A percentile compares a stretch with the other conserved stretches of the same genome.
These are phyloP conservation scores for Penicillium sp. DNA, from an alignment of 2,329 filamentous ascomycete genomes.

Conservation along the genomic window DNA sequence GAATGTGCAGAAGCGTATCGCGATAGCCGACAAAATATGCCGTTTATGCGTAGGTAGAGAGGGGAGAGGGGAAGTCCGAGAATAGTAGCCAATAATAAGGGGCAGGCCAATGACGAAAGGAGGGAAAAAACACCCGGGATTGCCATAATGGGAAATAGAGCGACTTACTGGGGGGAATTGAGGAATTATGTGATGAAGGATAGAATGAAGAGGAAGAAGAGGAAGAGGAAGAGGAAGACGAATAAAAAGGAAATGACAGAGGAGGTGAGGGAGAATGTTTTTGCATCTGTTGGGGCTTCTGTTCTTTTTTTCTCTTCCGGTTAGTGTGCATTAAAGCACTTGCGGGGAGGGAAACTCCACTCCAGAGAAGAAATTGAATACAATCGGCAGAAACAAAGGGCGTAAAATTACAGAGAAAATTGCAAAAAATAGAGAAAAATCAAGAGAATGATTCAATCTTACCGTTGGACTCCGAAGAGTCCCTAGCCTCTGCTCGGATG, in stretches of 20 bases:
- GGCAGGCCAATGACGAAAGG: slow-evolving; percentile 11
- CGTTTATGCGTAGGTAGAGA: background rate
- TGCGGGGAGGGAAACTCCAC: slow-evolving; percentile 8
- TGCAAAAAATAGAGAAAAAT: background rate
- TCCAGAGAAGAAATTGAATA: background rate
- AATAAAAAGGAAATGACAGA: slow-evolving; percentile 19
- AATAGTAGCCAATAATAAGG: background rate
- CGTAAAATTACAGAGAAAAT: background rate
- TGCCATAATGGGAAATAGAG: background rate
- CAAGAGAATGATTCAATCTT: background rate
- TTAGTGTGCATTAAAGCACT: slow-evolving; percentile 12
- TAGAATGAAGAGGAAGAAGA: slow-evolving; percentile 29
- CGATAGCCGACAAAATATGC: slow-evolving; percentile 11
- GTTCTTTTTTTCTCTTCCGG: background rate
- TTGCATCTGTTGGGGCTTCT: slow-evolving; percentile 3
- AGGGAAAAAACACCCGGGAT: background rate
- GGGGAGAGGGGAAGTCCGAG: slow-evolving; percentile 5
- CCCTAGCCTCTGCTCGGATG: background rate
- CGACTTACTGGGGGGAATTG: slow-evolving; percentile 14
- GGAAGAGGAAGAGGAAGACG: slow-evolving; percentile 21
- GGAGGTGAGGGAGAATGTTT: slow-evolving; percentile 15
- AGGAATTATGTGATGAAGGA: slow-evolving; percentile 34
- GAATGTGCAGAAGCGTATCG: background rate
- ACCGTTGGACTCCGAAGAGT: background rate
- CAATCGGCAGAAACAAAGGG: background rate